phyloP scores from a whole-genome alignment of 1,139 yeast species.

The Lodderomyces parapsilosis region DNA sequence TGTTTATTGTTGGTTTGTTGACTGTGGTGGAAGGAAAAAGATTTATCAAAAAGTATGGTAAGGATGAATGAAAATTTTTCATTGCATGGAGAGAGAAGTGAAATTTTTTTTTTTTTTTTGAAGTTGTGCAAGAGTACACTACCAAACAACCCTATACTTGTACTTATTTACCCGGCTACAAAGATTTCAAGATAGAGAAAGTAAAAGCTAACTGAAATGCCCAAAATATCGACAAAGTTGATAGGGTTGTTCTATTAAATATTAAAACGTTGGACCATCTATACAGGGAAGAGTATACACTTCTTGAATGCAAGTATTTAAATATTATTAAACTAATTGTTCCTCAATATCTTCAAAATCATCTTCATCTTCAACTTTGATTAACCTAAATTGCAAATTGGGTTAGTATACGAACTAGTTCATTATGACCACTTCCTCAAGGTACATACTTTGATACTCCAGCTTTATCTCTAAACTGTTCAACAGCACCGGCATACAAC shows the following conservation, averaged over 20 bases:
- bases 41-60: constrained; percentile 6
- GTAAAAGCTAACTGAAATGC: too few relatives aligned
- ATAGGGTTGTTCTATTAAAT: too few relatives aligned
- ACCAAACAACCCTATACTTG: too few relatives aligned
- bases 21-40: constrained; percentile 10
- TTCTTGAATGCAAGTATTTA: too few relatives aligned
- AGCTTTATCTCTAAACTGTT: constrained; percentile 71
- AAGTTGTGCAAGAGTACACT: constrained; percentile 10
- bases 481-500: constrained; percentile 90
- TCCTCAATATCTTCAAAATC: constrained; percentile 44
- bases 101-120: background rate
- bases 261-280: too few relatives aligned
- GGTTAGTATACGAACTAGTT: constrained; percentile 25
- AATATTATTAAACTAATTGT: background rate
- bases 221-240: too few relatives aligned
- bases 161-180: constrained; percentile 2
- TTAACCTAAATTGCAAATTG: constrained; percentile 28
- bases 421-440: background rate
- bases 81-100: constrained; percentile 1
- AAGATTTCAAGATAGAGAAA: background rate
- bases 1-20: constrained; percentile 22
- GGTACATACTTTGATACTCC: constrained; percentile 63
- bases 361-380: constrained; percentile 60
- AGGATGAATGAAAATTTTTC: constrained; percentile 7
- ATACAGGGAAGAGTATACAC: too few relatives aligned